phyloP scores from a whole-genome alignment of 2,329 filamentous ascomycete genomes.

The Talaromyces sp. region DNA sequence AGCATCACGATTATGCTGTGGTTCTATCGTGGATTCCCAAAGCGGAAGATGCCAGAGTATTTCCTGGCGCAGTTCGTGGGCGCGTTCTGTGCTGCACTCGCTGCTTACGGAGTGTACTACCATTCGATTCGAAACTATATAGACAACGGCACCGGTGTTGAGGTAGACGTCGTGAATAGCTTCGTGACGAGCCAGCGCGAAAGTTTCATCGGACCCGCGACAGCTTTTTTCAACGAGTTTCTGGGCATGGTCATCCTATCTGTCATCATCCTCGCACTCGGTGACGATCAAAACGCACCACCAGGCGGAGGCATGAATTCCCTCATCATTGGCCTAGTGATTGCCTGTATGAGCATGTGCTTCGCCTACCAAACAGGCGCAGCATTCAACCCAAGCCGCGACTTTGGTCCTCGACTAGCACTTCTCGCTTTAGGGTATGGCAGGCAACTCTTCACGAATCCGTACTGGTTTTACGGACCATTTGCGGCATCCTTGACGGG shows the following conservation, averaged over 20 bases:
- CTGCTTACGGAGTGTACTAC: constrained; percentile 45
- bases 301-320: constrained; percentile 52
- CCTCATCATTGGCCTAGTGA: constrained; percentile 47
- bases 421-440: constrained; percentile 46
- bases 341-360: constrained; percentile 29
- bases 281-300: constrained; percentile 47
- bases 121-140: constrained; percentile 30
- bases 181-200: constrained; percentile 48
- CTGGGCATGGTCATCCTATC: constrained; percentile 42
- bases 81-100: constrained; percentile 49
- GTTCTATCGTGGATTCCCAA: constrained; percentile 53
- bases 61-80: constrained; percentile 52
- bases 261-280: constrained; percentile 44
- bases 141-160: constrained; percentile 17
- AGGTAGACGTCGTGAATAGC: constrained; percentile 33
- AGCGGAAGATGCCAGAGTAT: constrained; percentile 50
- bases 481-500: constrained; percentile 40
- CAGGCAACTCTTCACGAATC: constrained; percentile 38
- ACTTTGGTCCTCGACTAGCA: constrained; percentile 50
- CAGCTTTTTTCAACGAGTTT: constrained; percentile 50
- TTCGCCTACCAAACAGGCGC: constrained; percentile 50
- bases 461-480: constrained; percentile 48
- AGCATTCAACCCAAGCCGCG: constrained; percentile 49
- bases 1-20: constrained; percentile 45
- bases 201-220: constrained; percentile 34